phyloP scores from a whole-genome alignment of 2,329 filamentous ascomycete species.

The Claviceps spartinae region DNA sequence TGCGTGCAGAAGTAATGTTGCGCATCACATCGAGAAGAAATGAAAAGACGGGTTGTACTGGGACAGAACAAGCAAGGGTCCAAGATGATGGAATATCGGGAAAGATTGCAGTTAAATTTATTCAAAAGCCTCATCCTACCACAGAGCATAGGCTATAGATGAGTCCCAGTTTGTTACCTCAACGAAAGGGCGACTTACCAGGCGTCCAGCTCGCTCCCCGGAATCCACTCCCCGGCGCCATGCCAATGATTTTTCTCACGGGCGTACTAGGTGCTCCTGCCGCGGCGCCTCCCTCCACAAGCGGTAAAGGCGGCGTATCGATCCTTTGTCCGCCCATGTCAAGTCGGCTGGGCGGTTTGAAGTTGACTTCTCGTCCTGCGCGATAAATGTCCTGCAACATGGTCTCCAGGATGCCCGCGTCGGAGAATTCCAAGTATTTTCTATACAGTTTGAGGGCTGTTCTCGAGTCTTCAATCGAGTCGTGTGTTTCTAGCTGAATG shows the following conservation, averaged over 20 bases:
- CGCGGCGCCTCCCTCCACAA: conserved; percentile 15
- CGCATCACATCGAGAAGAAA: too few relatives aligned
- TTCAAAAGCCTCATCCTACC: too few relatives aligned
- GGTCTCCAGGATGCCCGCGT: conserved; percentile 68
- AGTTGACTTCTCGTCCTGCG: conserved; percentile 33
- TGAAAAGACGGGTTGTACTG: too few relatives aligned
- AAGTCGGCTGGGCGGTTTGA: conserved; percentile 36
- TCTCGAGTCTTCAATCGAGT: conserved; percentile 87
- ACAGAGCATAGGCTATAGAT: too few relatives aligned
- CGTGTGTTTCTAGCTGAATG: conserved; percentile 85
- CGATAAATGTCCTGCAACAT: conserved; percentile 81
- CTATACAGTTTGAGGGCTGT: conserved; percentile 80
- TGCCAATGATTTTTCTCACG: conserved; percentile 23
- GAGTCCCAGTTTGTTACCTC: neutral
- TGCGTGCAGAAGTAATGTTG: too few relatives aligned
- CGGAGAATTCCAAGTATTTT: conserved; percentile 80
- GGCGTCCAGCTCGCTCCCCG: conserved; percentile 30
- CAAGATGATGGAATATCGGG: too few relatives aligned
- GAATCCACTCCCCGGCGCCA: conserved; percentile 22
- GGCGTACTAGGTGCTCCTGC: conserved; percentile 33
- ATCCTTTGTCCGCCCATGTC: conserved; percentile 30
- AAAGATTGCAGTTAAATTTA: too few relatives aligned
- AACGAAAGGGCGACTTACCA: conserved; percentile 27
- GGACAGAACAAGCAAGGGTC: too few relatives aligned
- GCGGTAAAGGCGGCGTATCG: conserved; percentile 39